phyloP scores from a whole-genome alignment of 352 stramenopile genomes.

The Blastocystis hominis region DNA sequence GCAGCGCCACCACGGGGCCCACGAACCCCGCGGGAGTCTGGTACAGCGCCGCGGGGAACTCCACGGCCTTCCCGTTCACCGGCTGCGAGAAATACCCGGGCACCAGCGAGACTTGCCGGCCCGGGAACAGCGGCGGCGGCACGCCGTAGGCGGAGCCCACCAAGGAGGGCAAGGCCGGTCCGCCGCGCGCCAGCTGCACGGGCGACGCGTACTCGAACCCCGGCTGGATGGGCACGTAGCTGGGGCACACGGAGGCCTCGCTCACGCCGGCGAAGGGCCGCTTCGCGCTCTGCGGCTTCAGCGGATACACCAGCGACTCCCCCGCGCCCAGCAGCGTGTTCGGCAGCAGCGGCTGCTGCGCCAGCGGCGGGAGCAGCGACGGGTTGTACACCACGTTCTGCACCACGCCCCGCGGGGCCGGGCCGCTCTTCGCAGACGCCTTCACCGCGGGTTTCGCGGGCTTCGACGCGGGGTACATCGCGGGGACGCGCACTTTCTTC shows the following conservation, averaged over 20 bases:
- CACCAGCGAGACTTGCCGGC: neutral
- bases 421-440: neutral
- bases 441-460: neutral
- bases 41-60: neutral
- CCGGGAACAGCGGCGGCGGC: neutral
- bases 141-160: neutral
- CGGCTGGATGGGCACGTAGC: neutral
- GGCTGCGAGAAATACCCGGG: neutral
- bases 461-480: neutral
- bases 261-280: neutral
- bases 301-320: neutral
- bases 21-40: neutral
- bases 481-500: neutral
- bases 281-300: neutral
- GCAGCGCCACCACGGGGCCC: neutral
- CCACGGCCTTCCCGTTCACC: neutral
- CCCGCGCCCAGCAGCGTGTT: neutral
- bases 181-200: neutral
- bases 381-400: slow-evolving; percentile 1
- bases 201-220: neutral
- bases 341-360: neutral
- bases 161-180: neutral
- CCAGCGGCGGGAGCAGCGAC: neutral
- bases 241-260: neutral
- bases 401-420: neutral